Conservation (phyloP, 2,329 filamentous ascomycete species). For the Samsoniella hepiali region DNA sequence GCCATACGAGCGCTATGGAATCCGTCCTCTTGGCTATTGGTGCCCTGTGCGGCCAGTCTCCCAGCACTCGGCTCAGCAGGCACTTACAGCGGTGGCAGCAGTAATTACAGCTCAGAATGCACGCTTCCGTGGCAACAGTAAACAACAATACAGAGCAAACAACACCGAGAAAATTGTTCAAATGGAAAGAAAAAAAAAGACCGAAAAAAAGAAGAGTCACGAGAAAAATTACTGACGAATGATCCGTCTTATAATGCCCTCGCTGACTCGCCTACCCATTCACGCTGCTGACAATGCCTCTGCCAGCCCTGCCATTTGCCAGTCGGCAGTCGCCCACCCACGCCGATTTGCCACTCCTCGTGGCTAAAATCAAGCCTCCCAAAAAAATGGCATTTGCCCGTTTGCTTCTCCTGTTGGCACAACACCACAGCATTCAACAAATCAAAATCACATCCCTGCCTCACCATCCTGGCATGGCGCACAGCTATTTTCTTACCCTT, state of each 20-base stretch:
- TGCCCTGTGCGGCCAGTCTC: neutral
- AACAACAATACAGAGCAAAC: neutral
- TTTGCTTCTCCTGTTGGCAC: neutral
- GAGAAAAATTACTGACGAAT: too few relatives aligned
- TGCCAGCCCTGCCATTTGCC: constrained; percentile 6
- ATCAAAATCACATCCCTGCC: neutral
- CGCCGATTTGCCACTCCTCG: neutral
- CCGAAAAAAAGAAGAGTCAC: neutral
- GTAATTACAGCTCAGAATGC: neutral
- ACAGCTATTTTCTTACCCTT: constrained; percentile 5
- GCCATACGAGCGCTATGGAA: neutral
- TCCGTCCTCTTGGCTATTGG: constrained; percentile 5
- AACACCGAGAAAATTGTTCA: neutral
- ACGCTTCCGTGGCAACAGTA: neutral
- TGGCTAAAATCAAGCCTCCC: too few relatives aligned
- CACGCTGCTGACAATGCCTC: constrained; percentile 4
- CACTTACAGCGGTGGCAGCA: neutral
- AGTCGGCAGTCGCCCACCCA: constrained; percentile 2
- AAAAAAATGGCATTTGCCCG: neutral
- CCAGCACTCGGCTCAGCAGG: too few relatives aligned
- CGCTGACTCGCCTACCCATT: neutral
- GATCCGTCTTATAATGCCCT: neutral
- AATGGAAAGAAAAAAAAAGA: neutral
- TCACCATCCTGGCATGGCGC: neutral
- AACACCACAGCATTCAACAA: neutral